Conservation (phyloP, 768 basidiomycete species). For the Termitomyces sp. region DNA sequence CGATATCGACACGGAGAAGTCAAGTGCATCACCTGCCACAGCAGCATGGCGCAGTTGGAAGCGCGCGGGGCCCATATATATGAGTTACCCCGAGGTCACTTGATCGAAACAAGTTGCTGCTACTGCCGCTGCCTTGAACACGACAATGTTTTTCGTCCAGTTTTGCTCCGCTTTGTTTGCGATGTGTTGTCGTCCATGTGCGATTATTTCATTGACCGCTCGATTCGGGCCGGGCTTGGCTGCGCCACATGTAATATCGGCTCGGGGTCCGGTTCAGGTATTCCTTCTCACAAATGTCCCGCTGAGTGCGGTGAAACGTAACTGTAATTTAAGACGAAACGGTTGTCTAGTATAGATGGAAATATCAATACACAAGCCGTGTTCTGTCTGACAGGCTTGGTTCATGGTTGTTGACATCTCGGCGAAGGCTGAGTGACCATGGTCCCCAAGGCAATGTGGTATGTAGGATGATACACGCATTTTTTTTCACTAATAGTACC, state of each 20-base stretch:
- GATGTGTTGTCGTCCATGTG: too few species aligned
- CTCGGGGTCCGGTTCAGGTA: neutral
- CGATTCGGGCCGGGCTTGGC: neutral
- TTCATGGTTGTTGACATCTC: neutral
- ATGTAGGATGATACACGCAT: neutral
- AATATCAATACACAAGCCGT: too few species aligned
- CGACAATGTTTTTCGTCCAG: too few species aligned
- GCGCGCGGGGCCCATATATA: conserved; percentile 6
- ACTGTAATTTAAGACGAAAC: neutral
- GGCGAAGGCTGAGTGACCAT: neutral
- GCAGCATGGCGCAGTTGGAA: conserved; percentile 10
- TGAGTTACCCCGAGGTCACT: conserved; percentile 6
- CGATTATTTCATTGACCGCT: too few species aligned
- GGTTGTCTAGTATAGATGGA: too few species aligned
- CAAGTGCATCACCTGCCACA: too few species aligned
- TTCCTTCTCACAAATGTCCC: neutral
- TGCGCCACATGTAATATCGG: neutral
- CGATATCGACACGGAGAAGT: too few species aligned
- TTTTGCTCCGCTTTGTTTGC: too few species aligned
- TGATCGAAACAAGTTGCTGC: conserved; percentile 10
- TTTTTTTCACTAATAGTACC: neutral
- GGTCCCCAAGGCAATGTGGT: too few species aligned
- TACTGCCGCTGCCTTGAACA: too few species aligned
- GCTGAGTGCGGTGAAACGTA: neutral
- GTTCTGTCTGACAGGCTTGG: neutral